Base-by-base conservation (phyloP, 768 basidiomycete species). In the Kwoniella bestiolae region DNA sequence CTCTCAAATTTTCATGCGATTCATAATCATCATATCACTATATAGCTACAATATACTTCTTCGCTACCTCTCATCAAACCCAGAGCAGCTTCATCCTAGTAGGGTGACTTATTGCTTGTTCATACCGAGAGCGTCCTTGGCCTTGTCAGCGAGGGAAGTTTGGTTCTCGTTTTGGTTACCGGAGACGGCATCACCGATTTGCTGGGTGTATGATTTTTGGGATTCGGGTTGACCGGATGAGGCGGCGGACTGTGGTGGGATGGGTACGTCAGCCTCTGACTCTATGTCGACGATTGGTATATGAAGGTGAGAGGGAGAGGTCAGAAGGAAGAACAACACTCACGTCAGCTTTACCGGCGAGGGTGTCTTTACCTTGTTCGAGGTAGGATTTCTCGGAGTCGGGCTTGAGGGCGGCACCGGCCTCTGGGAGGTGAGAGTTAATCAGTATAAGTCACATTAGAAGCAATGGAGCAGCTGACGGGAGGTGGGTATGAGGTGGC, bases 121-220 rank as follows among this genome's bases (percentile, higher is more conserved):
- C 29, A 65, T 57, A 41, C 70, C 70, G 50, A 71, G 59, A 53
- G 70, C 63, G 63, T 71, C 63, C 26, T 79, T 76, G 67, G 72
- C 75, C 50, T 62, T 65, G 75, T 78, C 73, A 41, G 71, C 46
- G 61, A 78, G n/a, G 35, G 66, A 68, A 21, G 63, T 52, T 25
- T 59, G 64, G 76, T 76, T 77, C 71, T 80, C 62, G 70, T 79
- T 79, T 47, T 58, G 53, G 74, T 79, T 78, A 41, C 78, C 78
- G 18, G 72, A 73, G 63, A 70, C 26, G 23, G 47, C 41, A 50
- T 53, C 59, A 35, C 56, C 63, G 51, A 56, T 47, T 46, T 56
- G n/a, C 35, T 66, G 61, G 29, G 66, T 66, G 47, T 49, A 71
- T 18, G 70, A 71, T 67, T 76, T 78, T 68, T 78, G 72, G 38